A percentile compares a stretch with the other conserved stretches of the same genome.
These are phyloP conservation scores for Rhynchosporium agropyri DNA, from an alignment of 2,329 filamentous ascomycete species.

Conservation along the genomic window DNA sequence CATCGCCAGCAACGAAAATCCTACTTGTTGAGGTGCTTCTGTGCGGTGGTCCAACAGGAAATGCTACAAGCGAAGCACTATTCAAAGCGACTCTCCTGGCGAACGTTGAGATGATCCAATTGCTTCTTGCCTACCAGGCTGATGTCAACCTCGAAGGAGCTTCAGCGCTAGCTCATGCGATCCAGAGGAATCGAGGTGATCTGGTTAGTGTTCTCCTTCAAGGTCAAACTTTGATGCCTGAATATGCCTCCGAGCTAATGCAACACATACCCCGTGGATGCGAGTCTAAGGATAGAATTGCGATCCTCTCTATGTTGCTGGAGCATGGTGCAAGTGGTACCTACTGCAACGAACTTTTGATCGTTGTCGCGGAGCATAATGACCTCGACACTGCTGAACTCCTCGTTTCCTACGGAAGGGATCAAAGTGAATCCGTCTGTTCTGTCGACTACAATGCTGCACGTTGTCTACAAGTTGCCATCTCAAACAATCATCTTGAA, in stretches of 20 bases:
- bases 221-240: slow-evolving; percentile 22
- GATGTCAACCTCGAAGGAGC: slow-evolving; percentile 57
- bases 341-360: slow-evolving; percentile 32
- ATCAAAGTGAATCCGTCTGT: slow-evolving; percentile 24
- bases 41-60: slow-evolving; percentile 59
- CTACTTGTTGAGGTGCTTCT: slow-evolving; percentile 58
- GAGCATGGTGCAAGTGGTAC: slow-evolving; percentile 33
- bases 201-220: slow-evolving; percentile 26
- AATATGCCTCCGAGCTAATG: slow-evolving; percentile 28
- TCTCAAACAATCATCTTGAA: slow-evolving; percentile 22
- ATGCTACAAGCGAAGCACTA: slow-evolving; percentile 36
- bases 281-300: slow-evolving; percentile 22
- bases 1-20: slow-evolving; percentile 48
- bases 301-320: slow-evolving; percentile 28
- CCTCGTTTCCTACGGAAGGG: slow-evolving; percentile 29
- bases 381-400: slow-evolving; percentile 33
- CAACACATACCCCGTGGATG: slow-evolving; percentile 16
- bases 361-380: slow-evolving; percentile 32
- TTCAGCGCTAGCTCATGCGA: slow-evolving; percentile 42
- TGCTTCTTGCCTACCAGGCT: slow-evolving; percentile 55
- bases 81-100: slow-evolving; percentile 22
- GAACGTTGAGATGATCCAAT: slow-evolving; percentile 48
- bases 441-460: slow-evolving; percentile 37
- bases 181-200: slow-evolving; percentile 24
- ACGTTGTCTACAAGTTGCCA: slow-evolving; percentile 30